Percentiles rank a stretch among this genome's conserved stretches.
Conservation (phyloP, 176 grass and related monocot genomes). For the Musa itinerans region DNA sequence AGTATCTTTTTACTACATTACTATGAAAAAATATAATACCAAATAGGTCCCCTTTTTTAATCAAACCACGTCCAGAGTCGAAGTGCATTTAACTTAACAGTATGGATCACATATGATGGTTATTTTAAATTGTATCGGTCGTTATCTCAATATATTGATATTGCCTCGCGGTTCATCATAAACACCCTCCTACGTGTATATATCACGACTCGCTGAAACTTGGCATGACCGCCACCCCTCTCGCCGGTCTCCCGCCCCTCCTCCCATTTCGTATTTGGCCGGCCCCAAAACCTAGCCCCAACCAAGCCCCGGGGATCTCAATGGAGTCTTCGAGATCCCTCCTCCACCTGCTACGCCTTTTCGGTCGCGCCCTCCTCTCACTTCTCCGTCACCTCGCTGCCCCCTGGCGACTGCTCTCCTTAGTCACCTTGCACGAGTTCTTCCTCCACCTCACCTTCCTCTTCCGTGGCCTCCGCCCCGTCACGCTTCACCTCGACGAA, state of each 20-base stretch:
- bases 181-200: not conserved
- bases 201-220: not conserved
- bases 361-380: constrained; percentile 37
- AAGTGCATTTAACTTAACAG: too few species aligned
- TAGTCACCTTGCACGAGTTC: constrained; percentile 23
- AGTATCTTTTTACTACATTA: too few species aligned
- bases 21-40: too few species aligned
- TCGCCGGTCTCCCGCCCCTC: not conserved
- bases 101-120: too few species aligned
- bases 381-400: constrained; percentile 45
- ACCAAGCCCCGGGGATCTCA: not conserved
- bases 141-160: too few species aligned
- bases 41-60: too few species aligned
- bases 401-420: constrained; percentile 44
- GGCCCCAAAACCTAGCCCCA: not conserved
- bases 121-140: too few species aligned
- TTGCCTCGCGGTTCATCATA: not conserved
- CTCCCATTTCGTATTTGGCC: not conserved
- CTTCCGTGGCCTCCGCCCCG: constrained; percentile 29
- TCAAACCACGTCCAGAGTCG: too few species aligned
- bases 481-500: not conserved
- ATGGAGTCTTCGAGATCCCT: not conserved
- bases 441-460: constrained; percentile 42
- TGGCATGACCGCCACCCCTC: not conserved
- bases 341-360: constrained; percentile 25